A percentile compares a stretch with the other conserved stretches of the same genome.
These are phyloP conservation scores for Xylaria grammica DNA, from an alignment of 495 filamentous ascomycete species.

Conservation along the genomic window DNA sequence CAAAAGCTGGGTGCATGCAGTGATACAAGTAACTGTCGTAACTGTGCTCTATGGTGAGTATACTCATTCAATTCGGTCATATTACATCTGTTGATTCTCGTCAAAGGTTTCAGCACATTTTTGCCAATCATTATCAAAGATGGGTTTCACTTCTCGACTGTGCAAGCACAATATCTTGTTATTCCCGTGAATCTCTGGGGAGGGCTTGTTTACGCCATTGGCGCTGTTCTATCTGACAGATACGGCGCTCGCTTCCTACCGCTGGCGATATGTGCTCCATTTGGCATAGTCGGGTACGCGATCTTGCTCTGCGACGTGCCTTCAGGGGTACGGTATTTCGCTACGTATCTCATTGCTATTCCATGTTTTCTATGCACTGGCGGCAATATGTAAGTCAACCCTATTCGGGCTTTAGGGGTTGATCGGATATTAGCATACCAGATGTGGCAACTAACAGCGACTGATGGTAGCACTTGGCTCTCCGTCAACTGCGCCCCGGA, in stretches of 20 bases:
- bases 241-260: conserved; percentile 64
- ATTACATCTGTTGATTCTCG: not conserved
- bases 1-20: conserved; percentile 64
- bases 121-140: conserved; percentile 74
- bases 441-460: not conserved
- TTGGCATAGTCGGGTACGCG: conserved; percentile 67
- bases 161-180: conserved; percentile 70
- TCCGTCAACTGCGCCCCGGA: conserved; percentile 49
- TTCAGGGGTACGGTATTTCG: conserved; percentile 66
- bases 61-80: not conserved
- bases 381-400: conserved; percentile 16
- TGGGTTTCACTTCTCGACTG: conserved; percentile 65
- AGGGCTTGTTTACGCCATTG: conserved; percentile 62
- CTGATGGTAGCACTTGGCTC: conserved; percentile 54
- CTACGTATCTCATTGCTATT: conserved; percentile 68
- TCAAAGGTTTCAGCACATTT: conserved; percentile 66
- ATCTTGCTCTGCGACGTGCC: conserved; percentile 58
- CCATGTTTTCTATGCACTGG: conserved; percentile 34
- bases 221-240: conserved; percentile 64
- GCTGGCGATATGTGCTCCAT: conserved; percentile 54
- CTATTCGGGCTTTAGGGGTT: not conserved
- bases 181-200: conserved; percentile 74
- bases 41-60: conserved; percentile 67
- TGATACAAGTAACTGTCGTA: conserved; percentile 66
- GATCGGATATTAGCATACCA: too few relatives aligned